These are phyloP conservation scores for Scheffersomyces ergatensis DNA, from an alignment of 805 yeast species.

Conservation along the genomic window DNA sequence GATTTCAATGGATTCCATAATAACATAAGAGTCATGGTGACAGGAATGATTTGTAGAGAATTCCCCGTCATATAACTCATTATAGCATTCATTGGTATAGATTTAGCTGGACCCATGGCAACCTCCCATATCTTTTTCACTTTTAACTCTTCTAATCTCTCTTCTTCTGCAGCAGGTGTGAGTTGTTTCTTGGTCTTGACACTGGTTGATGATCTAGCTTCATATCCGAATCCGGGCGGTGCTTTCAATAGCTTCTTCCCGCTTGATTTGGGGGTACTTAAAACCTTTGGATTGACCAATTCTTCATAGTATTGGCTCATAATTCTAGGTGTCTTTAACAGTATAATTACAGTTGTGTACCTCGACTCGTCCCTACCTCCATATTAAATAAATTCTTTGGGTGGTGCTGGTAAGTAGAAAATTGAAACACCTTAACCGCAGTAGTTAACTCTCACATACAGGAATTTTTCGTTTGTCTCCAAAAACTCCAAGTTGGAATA, in stretches of 20 bases:
- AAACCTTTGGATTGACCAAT: constrained; percentile 8
- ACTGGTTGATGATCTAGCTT: neutral
- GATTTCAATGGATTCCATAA: constrained; percentile 77
- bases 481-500: too few species aligned
- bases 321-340: too few species aligned
- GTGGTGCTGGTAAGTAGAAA: too few species aligned
- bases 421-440: too few species aligned
- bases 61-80: constrained; percentile 95
- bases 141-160: constrained; percentile 36
- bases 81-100: constrained; percentile 82
- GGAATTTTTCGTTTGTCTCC: too few species aligned
- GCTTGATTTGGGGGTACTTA: constrained; percentile 4
- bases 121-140: constrained; percentile 81
- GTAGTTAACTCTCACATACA: too few species aligned
- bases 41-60: constrained; percentile 84
- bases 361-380: too few species aligned
- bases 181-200: neutral
- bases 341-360: too few species aligned
- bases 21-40: constrained; percentile 84
- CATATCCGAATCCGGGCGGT: constrained; percentile 13
- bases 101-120: constrained; percentile 77
- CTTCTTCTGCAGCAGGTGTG: constrained; percentile 10
- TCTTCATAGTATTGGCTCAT: constrained; percentile 4
- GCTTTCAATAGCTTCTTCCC: constrained; percentile 5
- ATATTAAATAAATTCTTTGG: too few species aligned